phyloP scores from a whole-genome alignment of 371 early-diverging fungal genomes.

The Rhizopus stolonifer region DNA sequence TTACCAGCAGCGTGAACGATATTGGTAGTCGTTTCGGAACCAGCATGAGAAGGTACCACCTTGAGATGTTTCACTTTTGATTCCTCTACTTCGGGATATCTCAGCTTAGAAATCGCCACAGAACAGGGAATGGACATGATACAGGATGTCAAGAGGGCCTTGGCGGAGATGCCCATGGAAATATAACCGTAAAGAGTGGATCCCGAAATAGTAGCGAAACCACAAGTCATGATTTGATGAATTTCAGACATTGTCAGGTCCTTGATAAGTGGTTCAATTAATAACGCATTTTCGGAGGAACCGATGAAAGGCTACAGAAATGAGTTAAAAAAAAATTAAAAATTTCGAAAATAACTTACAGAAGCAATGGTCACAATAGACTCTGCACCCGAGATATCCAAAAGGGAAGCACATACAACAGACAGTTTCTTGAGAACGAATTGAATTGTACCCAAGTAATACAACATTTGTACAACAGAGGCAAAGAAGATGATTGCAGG shows the following conservation, averaged over 20 bases:
- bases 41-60: conserved; percentile 20
- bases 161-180: conserved; percentile 59
- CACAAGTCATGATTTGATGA: conserved; percentile 82
- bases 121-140: conserved; percentile 90
- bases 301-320: conserved; percentile 61
- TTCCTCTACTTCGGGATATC: conserved; percentile 82
- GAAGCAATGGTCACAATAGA: conserved; percentile 85
- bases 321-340: conserved; percentile 1
- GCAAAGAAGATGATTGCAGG: conserved; percentile 86
- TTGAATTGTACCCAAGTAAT: conserved; percentile 82
- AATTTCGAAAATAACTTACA: conserved; percentile 12
- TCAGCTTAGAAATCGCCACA: conserved; percentile 80
- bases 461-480: conserved; percentile 76
- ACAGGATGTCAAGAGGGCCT: conserved; percentile 73
- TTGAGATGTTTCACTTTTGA: conserved; percentile 63
- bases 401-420: conserved; percentile 59
- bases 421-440: conserved; percentile 73
- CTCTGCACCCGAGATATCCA: conserved; percentile 82
- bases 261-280: conserved; percentile 75
- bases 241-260: conserved; percentile 82
- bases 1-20: conserved; percentile 85
- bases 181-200: conserved; percentile 74
- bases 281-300: conserved; percentile 76
- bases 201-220: conserved; percentile 86
- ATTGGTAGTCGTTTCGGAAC: conserved; percentile 58